These are phyloP conservation scores for Yamadazyma phyllophila DNA, from an alignment of 805 yeast genomes.

Conservation along the genomic window DNA sequence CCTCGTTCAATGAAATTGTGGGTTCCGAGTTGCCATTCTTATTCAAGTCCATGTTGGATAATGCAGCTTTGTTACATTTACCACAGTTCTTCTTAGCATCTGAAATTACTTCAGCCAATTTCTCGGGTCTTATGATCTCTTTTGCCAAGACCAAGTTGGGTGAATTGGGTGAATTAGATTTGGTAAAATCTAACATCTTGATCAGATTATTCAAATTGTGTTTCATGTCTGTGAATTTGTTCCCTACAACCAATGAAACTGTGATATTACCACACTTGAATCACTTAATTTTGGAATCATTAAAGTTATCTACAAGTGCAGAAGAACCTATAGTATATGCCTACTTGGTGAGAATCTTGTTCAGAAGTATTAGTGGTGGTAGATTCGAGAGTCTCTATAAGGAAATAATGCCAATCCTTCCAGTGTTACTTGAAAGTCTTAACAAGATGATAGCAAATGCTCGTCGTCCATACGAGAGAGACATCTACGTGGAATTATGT, in stretches of 20 bases:
- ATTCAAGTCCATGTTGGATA: slow-evolving; percentile 74
- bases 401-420: slow-evolving; percentile 87
- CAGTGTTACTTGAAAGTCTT: slow-evolving; percentile 79
- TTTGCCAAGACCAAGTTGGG: slow-evolving; percentile 72
- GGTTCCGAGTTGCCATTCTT: slow-evolving; percentile 75
- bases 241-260: slow-evolving; percentile 82
- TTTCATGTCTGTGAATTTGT: slow-evolving; percentile 92
- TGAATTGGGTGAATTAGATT: slow-evolving; percentile 78
- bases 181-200: slow-evolving; percentile 73
- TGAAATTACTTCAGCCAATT: slow-evolving; percentile 91
- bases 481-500: slow-evolving; percentile 91
- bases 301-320: slow-evolving; percentile 77
- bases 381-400: slow-evolving; percentile 90
- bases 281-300: slow-evolving; percentile 74
- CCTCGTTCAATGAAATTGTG: slow-evolving; percentile 91
- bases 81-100: slow-evolving; percentile 94
- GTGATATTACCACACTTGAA: slow-evolving; percentile 87
- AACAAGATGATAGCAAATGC: slow-evolving; percentile 82
- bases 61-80: slow-evolving; percentile 82
- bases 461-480: slow-evolving; percentile 84
- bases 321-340: slow-evolving; percentile 91
- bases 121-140: slow-evolving; percentile 76
- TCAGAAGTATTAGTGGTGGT: slow-evolving; percentile 96
- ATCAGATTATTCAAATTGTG: slow-evolving; percentile 87
- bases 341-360: slow-evolving; percentile 80